These are phyloP conservation scores for Epichloe coenophiala DNA, from an alignment of 2,329 filamentous ascomycete genomes.

Conservation along the genomic window DNA sequence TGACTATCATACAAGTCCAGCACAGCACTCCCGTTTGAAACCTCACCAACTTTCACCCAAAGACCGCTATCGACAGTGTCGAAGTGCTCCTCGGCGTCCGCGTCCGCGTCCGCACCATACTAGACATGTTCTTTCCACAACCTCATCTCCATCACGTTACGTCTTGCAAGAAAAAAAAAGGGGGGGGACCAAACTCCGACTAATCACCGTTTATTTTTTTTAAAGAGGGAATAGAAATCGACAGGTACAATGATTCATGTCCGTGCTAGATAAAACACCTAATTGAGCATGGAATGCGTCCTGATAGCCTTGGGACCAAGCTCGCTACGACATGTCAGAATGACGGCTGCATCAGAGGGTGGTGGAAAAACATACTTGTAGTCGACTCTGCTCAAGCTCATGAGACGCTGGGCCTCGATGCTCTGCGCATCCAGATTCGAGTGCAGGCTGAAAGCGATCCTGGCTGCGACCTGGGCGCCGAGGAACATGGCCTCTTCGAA, in stretches of 20 bases:
- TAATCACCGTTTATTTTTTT: not conserved
- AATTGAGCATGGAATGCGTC: constrained; percentile 39
- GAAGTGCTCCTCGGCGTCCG: too few species aligned
- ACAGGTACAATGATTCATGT: too few species aligned
- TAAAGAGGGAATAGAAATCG: not conserved
- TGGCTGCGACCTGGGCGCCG: constrained; percentile 71
- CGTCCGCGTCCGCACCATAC: too few species aligned
- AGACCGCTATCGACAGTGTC: too few species aligned
- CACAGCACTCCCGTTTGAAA: not conserved
- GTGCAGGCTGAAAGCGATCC: constrained; percentile 45
- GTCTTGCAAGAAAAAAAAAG: not conserved
- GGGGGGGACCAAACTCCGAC: not conserved
- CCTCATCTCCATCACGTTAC: too few species aligned
- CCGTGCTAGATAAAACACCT: not conserved
- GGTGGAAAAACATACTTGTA: constrained; percentile 38
- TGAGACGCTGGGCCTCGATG: constrained; percentile 38
- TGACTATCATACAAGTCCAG: not conserved
- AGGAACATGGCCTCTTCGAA: constrained; percentile 77
- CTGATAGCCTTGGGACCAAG: constrained; percentile 40
- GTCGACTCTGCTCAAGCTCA: constrained; percentile 44
- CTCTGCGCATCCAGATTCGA: constrained; percentile 38
- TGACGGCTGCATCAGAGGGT: too few species aligned
- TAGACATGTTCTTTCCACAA: too few species aligned
- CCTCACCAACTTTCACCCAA: too few species aligned
- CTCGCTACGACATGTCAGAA: constrained; percentile 23